phyloP scores from a whole-genome alignment of 2,329 filamentous ascomycete genomes.

The Aspergillus novofumigatus region DNA sequence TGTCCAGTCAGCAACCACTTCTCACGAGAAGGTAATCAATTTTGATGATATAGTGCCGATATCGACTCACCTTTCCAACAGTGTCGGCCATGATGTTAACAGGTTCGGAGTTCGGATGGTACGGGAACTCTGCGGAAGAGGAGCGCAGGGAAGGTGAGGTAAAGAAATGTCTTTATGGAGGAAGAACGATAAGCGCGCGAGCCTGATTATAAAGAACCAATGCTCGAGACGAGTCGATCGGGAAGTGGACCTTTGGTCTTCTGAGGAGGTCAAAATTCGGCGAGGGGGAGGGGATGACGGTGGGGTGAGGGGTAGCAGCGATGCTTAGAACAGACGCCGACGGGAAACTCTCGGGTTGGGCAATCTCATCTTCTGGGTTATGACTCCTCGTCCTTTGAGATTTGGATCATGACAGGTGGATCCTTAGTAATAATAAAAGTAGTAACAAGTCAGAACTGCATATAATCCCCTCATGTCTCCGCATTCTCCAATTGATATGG shows the following conservation, averaged over 20 bases:
- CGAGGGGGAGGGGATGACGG: not conserved
- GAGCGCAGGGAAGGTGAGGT: conserved; percentile 12
- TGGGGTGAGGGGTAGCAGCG: conserved; percentile 11
- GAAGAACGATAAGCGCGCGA: not conserved
- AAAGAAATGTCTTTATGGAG: conserved; percentile 11
- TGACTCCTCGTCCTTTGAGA: not conserved
- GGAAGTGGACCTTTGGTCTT: not conserved
- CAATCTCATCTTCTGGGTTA: not conserved
- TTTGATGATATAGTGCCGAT: not conserved
- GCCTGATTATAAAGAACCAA: not conserved
- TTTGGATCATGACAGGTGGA: not conserved
- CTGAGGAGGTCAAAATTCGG: conserved; percentile 5
- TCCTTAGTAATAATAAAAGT: not conserved
- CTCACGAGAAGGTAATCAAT: not conserved
- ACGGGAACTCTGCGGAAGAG: conserved; percentile 14
- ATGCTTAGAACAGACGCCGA: not conserved
- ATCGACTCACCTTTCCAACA: conserved; percentile 50
- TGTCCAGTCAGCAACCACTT: conserved; percentile 9
- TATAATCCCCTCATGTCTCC: not conserved
- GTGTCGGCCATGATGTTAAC: conserved; percentile 49
- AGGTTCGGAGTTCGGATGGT: conserved; percentile 1
- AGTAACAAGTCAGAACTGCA: not conserved
- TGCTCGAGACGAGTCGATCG: conserved; percentile 5
- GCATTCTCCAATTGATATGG: not conserved
- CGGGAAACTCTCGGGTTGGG: not conserved